These are phyloP conservation scores for Excoecaria cochinchinensis DNA, from an alignment of 345 rosid genomes.

Conservation along the genomic window DNA sequence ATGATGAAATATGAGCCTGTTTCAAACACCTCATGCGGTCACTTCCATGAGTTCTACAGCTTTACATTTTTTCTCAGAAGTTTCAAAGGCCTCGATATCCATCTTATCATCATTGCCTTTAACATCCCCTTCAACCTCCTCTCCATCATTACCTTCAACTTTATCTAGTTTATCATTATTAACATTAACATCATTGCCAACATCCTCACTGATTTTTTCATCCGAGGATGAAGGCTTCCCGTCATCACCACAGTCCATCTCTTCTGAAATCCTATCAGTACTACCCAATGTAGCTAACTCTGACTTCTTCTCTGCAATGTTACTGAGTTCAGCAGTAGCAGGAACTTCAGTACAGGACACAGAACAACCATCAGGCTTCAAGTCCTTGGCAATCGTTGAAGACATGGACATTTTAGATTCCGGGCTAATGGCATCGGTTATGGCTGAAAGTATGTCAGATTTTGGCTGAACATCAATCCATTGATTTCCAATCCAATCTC, in stretches of 20 bases:
- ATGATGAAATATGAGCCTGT: slow-evolving; percentile 16
- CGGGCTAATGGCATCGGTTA: slow-evolving; percentile 35
- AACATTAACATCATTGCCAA: slow-evolving; percentile 18
- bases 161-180: slow-evolving; percentile 10
- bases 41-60: slow-evolving; percentile 41
- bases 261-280: slow-evolving; percentile 33
- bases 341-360: slow-evolving; percentile 20
- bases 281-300: slow-evolving; percentile 26
- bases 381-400: slow-evolving; percentile 42
- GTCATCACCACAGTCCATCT: slow-evolving; percentile 30
- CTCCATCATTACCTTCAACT: slow-evolving; percentile 31
- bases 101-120: slow-evolving; percentile 25
- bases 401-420: slow-evolving; percentile 52
- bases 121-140: slow-evolving; percentile 29
- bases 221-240: slow-evolving; percentile 30
- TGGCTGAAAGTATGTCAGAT: slow-evolving; percentile 55
- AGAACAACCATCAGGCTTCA: slow-evolving; percentile 28
- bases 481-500: slow-evolving; percentile 71
- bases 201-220: slow-evolving; percentile 37
- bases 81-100: slow-evolving; percentile 34
- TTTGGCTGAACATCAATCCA: slow-evolving; percentile 74
- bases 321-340: slow-evolving; percentile 25
- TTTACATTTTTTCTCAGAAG: slow-evolving; percentile 40
- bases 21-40: slow-evolving; percentile 35
- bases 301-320: slow-evolving; percentile 41